A percentile compares a stretch with the other conserved stretches of the same genome.
phyloP scores from a whole-genome alignment of 331 rosid species.

The Phaseolus coccineus region DNA sequence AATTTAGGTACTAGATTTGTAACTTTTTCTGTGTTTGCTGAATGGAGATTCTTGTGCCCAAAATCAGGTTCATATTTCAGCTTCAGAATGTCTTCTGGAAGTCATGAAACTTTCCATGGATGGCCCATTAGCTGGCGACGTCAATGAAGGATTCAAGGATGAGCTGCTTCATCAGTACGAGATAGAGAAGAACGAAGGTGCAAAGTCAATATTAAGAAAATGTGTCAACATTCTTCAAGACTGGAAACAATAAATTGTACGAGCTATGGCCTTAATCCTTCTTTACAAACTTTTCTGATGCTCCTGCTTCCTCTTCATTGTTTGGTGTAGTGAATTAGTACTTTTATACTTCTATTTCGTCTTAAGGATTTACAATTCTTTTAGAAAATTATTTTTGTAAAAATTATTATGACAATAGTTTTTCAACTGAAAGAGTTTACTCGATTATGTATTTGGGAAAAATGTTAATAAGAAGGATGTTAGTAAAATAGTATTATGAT shows the following conservation, averaged over 20 bases:
- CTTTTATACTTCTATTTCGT: no score
- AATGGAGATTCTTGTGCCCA: constrained; percentile 23
- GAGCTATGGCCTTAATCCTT: not conserved
- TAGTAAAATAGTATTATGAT: no score
- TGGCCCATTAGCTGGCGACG: constrained; percentile 45
- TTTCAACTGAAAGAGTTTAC: no score
- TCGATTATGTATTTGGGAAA: no score
- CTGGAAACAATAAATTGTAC: constrained; percentile 45
- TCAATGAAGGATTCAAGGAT: constrained; percentile 51
- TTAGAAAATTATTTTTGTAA: no score
- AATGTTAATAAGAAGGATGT: no score
- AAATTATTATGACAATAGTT: no score
- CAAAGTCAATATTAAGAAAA: constrained; percentile 65
- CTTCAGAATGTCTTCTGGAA: constrained; percentile 85
- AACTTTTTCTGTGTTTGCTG: not conserved
- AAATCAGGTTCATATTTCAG: constrained; percentile 83
- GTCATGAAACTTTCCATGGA: constrained; percentile 55
- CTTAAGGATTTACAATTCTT: no score
- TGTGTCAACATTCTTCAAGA: constrained; percentile 64
- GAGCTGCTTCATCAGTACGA: constrained; percentile 75
- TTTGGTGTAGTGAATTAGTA: not conserved
- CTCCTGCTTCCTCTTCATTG: not conserved
- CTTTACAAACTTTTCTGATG: constrained; percentile 1
- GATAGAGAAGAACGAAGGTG: constrained; percentile 82
- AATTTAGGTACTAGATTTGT: constrained; percentile 15